Base-by-base conservation (phyloP, 1,139 yeast species). In the Suhomyces kunorum region DNA sequence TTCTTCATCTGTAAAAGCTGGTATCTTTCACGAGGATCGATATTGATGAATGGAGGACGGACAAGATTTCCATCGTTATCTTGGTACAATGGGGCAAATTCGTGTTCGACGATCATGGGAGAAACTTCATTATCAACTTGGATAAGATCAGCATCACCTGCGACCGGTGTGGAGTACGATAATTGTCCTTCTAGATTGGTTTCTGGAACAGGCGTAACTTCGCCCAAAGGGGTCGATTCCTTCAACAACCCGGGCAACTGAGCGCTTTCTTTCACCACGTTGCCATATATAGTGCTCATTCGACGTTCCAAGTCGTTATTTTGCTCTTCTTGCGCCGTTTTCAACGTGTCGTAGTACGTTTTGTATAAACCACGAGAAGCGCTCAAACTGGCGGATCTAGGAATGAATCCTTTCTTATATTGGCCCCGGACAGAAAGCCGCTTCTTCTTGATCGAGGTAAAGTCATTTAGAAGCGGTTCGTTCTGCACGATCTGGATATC, bases 21-120 rank as follows among this genome's bases (percentile, higher is more conserved):
- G 46, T 71, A 68, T 31, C 78, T 57, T 48, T 72, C 77, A 25
- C 65, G 50, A 0, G 77, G 78, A 40, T 71, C 76, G 35, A 71
- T 58, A 38, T 68, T 69, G 26, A 72, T 70, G 47, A 71, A 68
- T n/a, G 77, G 76, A 0, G 78, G 77, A 37, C 78, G 58, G 2
- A 65, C 71, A 36, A 68, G 50, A 42, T 68, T 64, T 2, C 76
- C 76, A 1, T 62, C 59, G 4, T 56, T 59, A 43, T 71, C 76
- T 17, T 53, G 53, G 44, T 68, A 68, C 29, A 65, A 47, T 1
- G 69, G 64, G 1, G 68, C 66, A 49, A 61, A 62, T 27, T 64
- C 68, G 27, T 57, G 59, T 31, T 61, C 65, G 12, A 56, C 45
- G 12, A 52, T 37, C 12, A 45, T 32, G 2, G 47, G 46, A 12